Evolutionary conservation across 768 basidiomycete genomes (phyloP).

Genomic region (Sarcomyxa edulis): DNA sequence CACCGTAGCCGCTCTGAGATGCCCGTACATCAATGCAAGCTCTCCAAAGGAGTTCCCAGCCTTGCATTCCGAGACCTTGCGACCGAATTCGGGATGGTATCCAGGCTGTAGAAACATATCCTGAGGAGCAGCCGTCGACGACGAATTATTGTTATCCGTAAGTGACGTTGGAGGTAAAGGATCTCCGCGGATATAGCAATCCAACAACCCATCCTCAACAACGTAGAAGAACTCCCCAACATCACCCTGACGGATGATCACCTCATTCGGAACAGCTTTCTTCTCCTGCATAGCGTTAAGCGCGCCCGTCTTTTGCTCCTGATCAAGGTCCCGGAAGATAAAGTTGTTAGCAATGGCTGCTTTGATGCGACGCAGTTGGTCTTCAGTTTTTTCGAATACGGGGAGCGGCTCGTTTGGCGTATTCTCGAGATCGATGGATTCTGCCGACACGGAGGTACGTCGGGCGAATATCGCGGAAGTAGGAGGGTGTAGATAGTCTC

Average conservation of each 20-base stretch:
- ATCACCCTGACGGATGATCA: conserved; percentile 96
- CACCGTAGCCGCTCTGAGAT: conserved; percentile 92
- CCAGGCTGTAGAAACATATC: conserved; percentile 60
- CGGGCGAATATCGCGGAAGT: conserved; percentile 80
- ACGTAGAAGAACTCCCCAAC: conserved; percentile 98
- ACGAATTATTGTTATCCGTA: conserved; percentile 33
- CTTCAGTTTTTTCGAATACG: conserved; percentile 69
- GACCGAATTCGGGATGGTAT: conserved; percentile 68
- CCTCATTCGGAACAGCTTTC: conserved; percentile 61
- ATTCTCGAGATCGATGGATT: conserved; percentile 85
- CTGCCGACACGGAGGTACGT: conserved; percentile 92
- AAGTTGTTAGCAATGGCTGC: conserved; percentile 85
- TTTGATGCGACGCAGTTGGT: conserved; percentile 86
- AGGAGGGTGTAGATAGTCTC: conserved; percentile 69
- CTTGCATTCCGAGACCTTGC: conserved; percentile 78
- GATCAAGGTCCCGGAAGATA: conserved; percentile 93
- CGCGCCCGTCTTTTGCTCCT: conserved; percentile 91
- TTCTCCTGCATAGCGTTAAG: conserved; percentile 95
- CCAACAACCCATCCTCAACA: conserved; percentile 82
- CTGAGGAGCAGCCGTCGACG: conserved; percentile 24
- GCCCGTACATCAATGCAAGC: conserved; percentile 96
- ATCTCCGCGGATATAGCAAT: conserved; percentile 76
- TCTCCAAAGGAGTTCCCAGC: conserved; percentile 92
- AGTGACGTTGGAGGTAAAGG: conserved; percentile 59
- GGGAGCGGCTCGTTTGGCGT: conserved; percentile 64